A percentile compares a stretch with the other conserved stretches of the same genome.
Evolutionary conservation across 139 green algal genomes (phyloP).

Genomic region (Desmodesmus armatus): DNA sequence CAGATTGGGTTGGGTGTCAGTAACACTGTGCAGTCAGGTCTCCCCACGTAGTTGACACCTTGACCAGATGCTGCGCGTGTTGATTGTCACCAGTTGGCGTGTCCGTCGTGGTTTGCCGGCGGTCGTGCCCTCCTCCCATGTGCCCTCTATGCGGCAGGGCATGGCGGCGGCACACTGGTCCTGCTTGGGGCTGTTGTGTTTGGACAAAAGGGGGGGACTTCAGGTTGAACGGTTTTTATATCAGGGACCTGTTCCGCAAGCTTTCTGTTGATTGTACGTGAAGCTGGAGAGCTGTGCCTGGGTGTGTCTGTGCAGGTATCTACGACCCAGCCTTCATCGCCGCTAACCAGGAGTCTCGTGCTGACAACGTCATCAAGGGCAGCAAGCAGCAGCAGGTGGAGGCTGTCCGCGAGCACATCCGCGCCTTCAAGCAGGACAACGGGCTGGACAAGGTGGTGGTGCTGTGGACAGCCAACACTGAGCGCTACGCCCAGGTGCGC

Average conservation of each 20-base stretch:
- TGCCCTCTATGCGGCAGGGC: no score
- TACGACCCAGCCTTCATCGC: slow-evolving; percentile 98
- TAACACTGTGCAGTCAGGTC: neutral
- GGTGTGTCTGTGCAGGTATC: slow-evolving; percentile 74
- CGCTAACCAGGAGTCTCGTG: slow-evolving; percentile 94
- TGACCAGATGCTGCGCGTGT: no score
- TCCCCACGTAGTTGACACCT: neutral
- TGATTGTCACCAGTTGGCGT: no score
- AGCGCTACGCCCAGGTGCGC: slow-evolving; percentile 91
- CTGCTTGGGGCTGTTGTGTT: no score
- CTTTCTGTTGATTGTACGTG: no score
- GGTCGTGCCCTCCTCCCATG: no score
- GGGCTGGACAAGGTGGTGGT: slow-evolving; percentile 88
- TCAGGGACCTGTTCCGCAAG: no score
- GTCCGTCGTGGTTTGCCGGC: no score
- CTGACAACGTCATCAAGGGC: slow-evolving; percentile 97
- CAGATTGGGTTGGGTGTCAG: slow-evolving; percentile 37
- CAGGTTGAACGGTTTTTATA: no score
- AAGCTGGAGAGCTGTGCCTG: no score
- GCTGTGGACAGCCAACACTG: slow-evolving; percentile 99
- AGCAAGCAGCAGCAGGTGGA: slow-evolving; percentile 90
- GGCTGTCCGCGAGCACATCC: slow-evolving; percentile 89
- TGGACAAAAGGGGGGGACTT: no score
- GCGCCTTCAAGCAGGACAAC: slow-evolving; percentile 83
- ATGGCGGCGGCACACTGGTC: no score